Base-by-base conservation (phyloP, 306 rosid species). In the Fragaria vesca region DNA sequence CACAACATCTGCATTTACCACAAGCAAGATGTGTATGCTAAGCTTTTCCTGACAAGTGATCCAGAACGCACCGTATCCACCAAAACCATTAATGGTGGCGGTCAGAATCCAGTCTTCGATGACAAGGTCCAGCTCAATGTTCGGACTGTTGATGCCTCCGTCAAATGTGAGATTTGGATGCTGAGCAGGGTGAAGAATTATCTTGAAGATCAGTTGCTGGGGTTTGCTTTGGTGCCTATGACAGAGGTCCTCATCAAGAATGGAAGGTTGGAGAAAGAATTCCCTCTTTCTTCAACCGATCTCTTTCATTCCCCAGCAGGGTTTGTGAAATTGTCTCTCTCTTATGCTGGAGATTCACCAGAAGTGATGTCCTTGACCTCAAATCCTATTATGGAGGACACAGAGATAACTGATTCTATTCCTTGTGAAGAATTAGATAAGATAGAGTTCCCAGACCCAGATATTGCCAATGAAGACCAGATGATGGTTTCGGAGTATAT, bases 91-190 rank as follows among this genome's bases (percentile, higher is more conserved):
- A 95, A 95, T 72, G 98, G 98, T 15, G 98, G 98, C 12, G 98
- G 98, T 71, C 85, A 90, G 58, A 92, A 95, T 83, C 98, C 98
- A 0, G 97, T 95, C 40, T 95, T 95, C 55, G 84, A 91, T 62
- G 98, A 95, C 57, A 88, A 84, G 72, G 90, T 95, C 26, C 83
- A 78, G 17, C 86, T 95, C 42, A 79, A 79, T 16, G 97, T 95
- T 48, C 80, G 73, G 66, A 81, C 91, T 0, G 79, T 87, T 24
- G 97, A 90, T 10, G 80, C 94, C 47, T 81, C 89, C 15, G 87
- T 95, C 51, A 93, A 91, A 80, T 95, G 99, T 69, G 99, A 95
- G 89, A 86, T 95, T 54, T 95, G 97, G 97, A 95, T 95, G 99
- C 60, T 95, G 69, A 95, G 99, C 60, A 87, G 99, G 87, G 99